phyloP scores from a whole-genome alignment of 177 flowering plant species.

The Vitis hybrid region DNA sequence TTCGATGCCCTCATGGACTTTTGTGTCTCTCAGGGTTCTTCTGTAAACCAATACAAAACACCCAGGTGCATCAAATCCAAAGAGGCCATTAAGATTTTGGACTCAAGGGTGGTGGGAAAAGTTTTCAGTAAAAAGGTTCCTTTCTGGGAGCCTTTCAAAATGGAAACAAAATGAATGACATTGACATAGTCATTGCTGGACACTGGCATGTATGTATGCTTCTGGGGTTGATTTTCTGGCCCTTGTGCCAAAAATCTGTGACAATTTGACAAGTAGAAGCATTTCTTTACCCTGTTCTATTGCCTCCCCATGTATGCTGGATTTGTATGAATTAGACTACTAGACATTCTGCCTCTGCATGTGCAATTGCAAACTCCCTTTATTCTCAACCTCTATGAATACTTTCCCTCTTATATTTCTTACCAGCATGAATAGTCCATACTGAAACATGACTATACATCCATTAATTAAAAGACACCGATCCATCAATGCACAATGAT shows the following conservation, averaged over 20 bases:
- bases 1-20: slow-evolving; percentile 69
- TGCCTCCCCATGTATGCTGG: not conserved
- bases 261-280: too few relatives aligned
- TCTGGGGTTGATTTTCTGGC: too few relatives aligned
- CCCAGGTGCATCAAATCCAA: slow-evolving; percentile 66
- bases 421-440: not conserved
- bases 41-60: slow-evolving; percentile 71
- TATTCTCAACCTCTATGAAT: not conserved
- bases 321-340: not conserved
- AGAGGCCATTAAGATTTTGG: slow-evolving; percentile 39
- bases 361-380: too few relatives aligned
- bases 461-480: not conserved
- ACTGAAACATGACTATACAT: not conserved
- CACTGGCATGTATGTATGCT: not conserved
- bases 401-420: not conserved
- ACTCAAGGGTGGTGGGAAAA: slow-evolving; percentile 36
- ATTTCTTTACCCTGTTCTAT: not conserved
- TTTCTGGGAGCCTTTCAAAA: slow-evolving; percentile 29
- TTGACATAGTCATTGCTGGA: too few relatives aligned
- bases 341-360: too few relatives aligned
- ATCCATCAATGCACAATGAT: not conserved
- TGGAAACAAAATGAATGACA: slow-evolving; percentile 1
- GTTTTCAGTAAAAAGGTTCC: slow-evolving; percentile 31
- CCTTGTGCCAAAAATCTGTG: too few relatives aligned
- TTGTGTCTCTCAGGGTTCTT: slow-evolving; percentile 56